phyloP scores from a whole-genome alignment of 139 green algal species.

The Axilococcus clingmanii region DNA sequence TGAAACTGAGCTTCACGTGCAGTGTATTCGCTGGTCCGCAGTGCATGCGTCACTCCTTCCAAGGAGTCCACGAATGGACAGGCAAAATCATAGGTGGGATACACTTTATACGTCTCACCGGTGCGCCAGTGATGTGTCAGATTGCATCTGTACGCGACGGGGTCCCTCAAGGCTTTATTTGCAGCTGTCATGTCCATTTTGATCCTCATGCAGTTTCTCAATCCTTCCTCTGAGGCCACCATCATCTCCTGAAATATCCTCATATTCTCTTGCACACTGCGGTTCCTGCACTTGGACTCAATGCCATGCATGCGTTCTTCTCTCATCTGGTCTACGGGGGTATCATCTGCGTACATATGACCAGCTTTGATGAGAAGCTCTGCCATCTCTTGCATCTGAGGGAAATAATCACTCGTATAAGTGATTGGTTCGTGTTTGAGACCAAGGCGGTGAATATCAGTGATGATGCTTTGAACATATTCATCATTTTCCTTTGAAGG shows the following conservation, averaged over 20 bases:
- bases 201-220: constrained; percentile 74
- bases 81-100: constrained; percentile 98
- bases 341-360: constrained; percentile 92
- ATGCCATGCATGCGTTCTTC: constrained; percentile 78
- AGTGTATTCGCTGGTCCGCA: constrained; percentile 93
- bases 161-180: constrained; percentile 81
- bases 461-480: constrained; percentile 94
- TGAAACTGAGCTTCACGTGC: constrained; percentile 84
- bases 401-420: constrained; percentile 92
- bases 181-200: constrained; percentile 84
- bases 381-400: constrained; percentile 55
- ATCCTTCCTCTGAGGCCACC: constrained; percentile 56
- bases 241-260: constrained; percentile 85
- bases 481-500: constrained; percentile 98
- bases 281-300: constrained; percentile 54
- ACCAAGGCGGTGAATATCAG: constrained; percentile 75
- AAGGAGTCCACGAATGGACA: constrained; percentile 91
- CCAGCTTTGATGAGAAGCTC: constrained; percentile 82
- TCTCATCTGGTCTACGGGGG: constrained; percentile 81
- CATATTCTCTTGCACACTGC: constrained; percentile 77
- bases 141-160: constrained; percentile 93
- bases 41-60: constrained; percentile 94
- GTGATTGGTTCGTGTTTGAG: constrained; percentile 62
- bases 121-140: constrained; percentile 82
- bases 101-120: constrained; percentile 85